phyloP scores from a whole-genome alignment of 2,329 filamentous ascomycete genomes.

The Ascosphaera pollenicola region DNA sequence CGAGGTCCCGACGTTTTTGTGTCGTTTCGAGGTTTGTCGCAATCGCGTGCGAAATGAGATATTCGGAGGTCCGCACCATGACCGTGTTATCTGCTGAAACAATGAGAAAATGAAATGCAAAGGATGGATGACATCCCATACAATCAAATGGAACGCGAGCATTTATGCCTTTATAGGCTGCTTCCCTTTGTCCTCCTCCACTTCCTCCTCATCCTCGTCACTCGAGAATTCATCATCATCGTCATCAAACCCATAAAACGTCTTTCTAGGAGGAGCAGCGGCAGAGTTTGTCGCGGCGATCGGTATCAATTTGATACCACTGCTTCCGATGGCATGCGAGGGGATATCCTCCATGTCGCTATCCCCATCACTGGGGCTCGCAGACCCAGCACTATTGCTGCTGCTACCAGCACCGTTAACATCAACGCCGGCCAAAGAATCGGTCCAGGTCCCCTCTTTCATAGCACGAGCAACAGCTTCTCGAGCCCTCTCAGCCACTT shows the following conservation, averaged over 20 bases:
- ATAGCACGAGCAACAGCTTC: slow-evolving; percentile 55
- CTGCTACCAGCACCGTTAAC: slow-evolving; percentile 13
- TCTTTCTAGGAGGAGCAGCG: slow-evolving; percentile 13
- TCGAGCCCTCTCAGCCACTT: slow-evolving; percentile 61
- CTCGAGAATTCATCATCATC: slow-evolving; percentile 24
- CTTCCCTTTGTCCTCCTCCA: slow-evolving; percentile 10
- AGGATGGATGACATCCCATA: no score
- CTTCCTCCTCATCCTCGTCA: slow-evolving; percentile 19
- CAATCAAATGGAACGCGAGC: no score
- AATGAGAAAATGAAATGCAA: no score
- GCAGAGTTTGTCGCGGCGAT: slow-evolving; percentile 8
- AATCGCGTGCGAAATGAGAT: no score
- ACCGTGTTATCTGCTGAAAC: no score
- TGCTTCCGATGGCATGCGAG: slow-evolving; percentile 10
- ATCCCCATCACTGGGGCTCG: slow-evolving; percentile 14
- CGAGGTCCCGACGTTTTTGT: no score
- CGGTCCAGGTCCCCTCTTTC: slow-evolving; percentile 32
- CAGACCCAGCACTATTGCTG: slow-evolving; percentile 11
- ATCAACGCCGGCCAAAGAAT: slow-evolving; percentile 19
- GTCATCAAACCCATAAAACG: slow-evolving; percentile 26
- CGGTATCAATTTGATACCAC: slow-evolving; percentile 9
- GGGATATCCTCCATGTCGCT: slow-evolving; percentile 17
- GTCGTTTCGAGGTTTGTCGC: no score
- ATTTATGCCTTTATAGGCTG: slow-evolving; percentile 14
- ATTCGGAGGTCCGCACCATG: no score